Evolutionary conservation across 768 basidiomycete species (phyloP).

Genomic region (Nidula microcarpa): DNA sequence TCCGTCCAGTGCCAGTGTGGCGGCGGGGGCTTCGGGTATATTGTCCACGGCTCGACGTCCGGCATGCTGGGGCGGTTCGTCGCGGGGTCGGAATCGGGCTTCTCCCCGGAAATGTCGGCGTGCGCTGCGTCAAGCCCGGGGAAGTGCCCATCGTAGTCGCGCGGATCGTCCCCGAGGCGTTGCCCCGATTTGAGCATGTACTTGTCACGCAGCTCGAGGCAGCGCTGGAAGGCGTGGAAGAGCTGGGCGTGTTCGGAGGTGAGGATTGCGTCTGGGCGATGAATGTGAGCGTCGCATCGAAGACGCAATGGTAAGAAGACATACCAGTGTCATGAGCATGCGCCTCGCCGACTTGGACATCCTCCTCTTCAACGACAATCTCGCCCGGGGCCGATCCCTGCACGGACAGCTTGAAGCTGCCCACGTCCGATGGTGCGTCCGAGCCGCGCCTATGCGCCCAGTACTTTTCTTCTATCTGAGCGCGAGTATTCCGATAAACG

Average conservation of each 20-base stretch:
- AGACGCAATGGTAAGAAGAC: neutral
- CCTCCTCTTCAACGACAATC: conserved; percentile 15
- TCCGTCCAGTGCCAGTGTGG: conserved; percentile 93
- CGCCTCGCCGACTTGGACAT: neutral
- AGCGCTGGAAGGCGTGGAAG: conserved; percentile 73
- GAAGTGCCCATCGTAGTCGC: conserved; percentile 83
- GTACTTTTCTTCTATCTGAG: conserved; percentile 72
- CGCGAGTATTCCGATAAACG: neutral
- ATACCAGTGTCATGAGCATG: neutral
- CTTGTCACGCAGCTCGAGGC: conserved; percentile 91
- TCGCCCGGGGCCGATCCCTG: conserved; percentile 12
- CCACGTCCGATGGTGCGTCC: conserved; percentile 43
- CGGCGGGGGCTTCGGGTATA: conserved; percentile 90
- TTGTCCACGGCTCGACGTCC: conserved; percentile 67
- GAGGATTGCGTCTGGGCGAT: conserved; percentile 22
- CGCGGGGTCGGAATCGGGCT: conserved; percentile 50
- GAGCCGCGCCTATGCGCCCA: conserved; percentile 65
- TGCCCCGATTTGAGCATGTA: conserved; percentile 88
- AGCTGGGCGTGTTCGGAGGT: conserved; percentile 50
- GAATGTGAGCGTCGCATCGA: neutral
- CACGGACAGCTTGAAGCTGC: conserved; percentile 25
- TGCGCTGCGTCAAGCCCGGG: conserved; percentile 59
- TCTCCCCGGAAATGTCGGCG: conserved; percentile 64
- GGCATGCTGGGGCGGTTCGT: conserved; percentile 7
- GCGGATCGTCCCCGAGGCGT: conserved; percentile 91